phyloP scores from a whole-genome alignment of 495 filamentous ascomycete genomes.

The Hyphodiscus hymeniophilus region DNA sequence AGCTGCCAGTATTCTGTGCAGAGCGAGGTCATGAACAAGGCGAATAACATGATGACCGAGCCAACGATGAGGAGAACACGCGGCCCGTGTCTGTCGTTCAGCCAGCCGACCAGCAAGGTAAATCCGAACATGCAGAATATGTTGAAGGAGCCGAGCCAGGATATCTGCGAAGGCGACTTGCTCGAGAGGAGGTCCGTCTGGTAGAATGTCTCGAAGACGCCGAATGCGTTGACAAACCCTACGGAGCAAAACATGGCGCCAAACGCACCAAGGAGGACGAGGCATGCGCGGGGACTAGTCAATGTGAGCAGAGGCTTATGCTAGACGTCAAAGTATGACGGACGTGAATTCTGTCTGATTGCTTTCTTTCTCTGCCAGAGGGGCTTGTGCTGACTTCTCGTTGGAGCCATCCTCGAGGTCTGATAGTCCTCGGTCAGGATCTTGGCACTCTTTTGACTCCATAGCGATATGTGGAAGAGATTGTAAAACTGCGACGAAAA shows the following conservation, averaged over 20 bases:
- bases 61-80: constrained; percentile 42
- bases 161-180: constrained; percentile 37
- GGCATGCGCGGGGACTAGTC: background rate
- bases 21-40: constrained; percentile 61
- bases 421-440: background rate
- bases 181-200: constrained; percentile 30
- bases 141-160: constrained; percentile 51
- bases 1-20: constrained; percentile 61
- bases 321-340: background rate
- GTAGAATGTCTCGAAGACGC: constrained; percentile 67
- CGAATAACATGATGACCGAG: constrained; percentile 45
- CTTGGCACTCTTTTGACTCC: background rate
- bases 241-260: constrained; percentile 11
- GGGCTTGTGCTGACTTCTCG: background rate
- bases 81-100: constrained; percentile 53
- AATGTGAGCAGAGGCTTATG: no score
- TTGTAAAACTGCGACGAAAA: no score
- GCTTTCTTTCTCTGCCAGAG: background rate
- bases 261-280: constrained; percentile 6
- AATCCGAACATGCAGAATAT: constrained; percentile 41
- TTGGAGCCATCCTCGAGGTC: constrained; percentile 1
- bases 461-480: background rate
- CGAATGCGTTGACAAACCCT: constrained; percentile 37
- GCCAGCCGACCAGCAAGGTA: constrained; percentile 43
- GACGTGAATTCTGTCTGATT: background rate